Conservation (phyloP, 805 yeast species). For the Wickerhamiella sergipiensis region DNA sequence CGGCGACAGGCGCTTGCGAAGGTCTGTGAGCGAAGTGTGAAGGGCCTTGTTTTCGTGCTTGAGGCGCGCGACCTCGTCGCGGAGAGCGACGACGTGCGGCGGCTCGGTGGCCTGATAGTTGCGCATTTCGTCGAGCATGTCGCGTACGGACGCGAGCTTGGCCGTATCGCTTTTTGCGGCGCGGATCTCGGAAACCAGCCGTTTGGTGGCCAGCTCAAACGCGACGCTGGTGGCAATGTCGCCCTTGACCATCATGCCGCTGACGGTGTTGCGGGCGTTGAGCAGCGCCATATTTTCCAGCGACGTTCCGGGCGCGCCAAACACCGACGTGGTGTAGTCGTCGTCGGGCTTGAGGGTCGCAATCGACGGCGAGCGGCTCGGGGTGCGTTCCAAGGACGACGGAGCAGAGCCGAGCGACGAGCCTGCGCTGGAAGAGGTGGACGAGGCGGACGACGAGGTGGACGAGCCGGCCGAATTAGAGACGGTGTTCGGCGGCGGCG, state of each 20-base stretch:
- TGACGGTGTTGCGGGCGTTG: constrained; percentile 23
- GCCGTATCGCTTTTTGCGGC: constrained; percentile 24
- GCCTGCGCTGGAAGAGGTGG: no score
- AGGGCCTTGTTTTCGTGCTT: constrained; percentile 17
- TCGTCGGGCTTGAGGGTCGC: neutral
- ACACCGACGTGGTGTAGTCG: constrained; percentile 16
- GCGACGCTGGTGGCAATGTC: constrained; percentile 19
- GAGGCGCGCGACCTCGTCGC: constrained; percentile 20
- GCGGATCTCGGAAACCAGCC: constrained; percentile 23
- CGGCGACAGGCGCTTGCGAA: neutral
- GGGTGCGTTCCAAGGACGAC: neutral
- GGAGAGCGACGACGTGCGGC: constrained; percentile 19
- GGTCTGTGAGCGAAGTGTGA: constrained; percentile 11
- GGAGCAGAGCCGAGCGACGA: no score
- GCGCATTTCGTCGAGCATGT: constrained; percentile 20
- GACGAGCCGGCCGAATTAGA: neutral
- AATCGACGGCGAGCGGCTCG: neutral
- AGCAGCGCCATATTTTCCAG: constrained; percentile 24
- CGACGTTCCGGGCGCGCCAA: constrained; percentile 23
- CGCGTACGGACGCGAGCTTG: constrained; percentile 20
- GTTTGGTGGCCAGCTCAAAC: constrained; percentile 25
- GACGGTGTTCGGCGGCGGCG: neutral
- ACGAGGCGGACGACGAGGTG: neutral
- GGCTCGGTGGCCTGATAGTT: constrained; percentile 12
- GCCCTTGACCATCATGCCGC: constrained; percentile 24